Conservation (phyloP, 805 yeast genomes). For the Wickerhamomyces canadensis region DNA sequence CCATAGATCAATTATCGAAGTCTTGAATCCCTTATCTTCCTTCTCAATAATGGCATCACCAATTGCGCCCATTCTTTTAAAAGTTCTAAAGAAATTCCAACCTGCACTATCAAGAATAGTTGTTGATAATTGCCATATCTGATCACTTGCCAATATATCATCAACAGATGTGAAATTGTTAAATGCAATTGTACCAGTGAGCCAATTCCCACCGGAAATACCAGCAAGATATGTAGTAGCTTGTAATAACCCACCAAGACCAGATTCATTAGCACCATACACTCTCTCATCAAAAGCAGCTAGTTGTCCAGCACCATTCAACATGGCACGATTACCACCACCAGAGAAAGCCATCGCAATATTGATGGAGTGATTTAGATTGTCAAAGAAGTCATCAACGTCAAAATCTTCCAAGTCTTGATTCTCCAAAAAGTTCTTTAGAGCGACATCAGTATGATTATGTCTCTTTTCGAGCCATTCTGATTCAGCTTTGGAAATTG, state of each 20-base stretch:
- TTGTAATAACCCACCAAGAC: slow-evolving; percentile 69
- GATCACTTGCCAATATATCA: slow-evolving; percentile 37
- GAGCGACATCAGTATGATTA: slow-evolving; percentile 23
- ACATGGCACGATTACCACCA: slow-evolving; percentile 89
- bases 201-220: slow-evolving; percentile 81
- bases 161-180: slow-evolving; percentile 73
- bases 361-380: slow-evolving; percentile 33
- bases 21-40: slow-evolving; percentile 57
- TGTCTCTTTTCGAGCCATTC: slow-evolving; percentile 45
- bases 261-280: slow-evolving; percentile 42
- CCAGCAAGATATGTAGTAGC: slow-evolving; percentile 68
- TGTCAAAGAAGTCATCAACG: slow-evolving; percentile 33
- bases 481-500: slow-evolving; percentile 40
- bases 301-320: slow-evolving; percentile 76
- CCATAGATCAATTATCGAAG: slow-evolving; percentile 76
- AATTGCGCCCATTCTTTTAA: slow-evolving; percentile 48
- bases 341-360: slow-evolving; percentile 70
- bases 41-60: slow-evolving; percentile 47
- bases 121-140: slow-evolving; percentile 64
- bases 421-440: slow-evolving; percentile 35
- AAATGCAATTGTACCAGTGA: slow-evolving; percentile 59
- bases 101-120: slow-evolving; percentile 64
- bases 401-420: slow-evolving; percentile 40
- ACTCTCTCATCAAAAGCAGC: slow-evolving; percentile 75
- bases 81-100: slow-evolving; percentile 44